Evolutionary conservation across 306 rosid species (phyloP).

Genomic region (Quercus engelmannii): DNA sequence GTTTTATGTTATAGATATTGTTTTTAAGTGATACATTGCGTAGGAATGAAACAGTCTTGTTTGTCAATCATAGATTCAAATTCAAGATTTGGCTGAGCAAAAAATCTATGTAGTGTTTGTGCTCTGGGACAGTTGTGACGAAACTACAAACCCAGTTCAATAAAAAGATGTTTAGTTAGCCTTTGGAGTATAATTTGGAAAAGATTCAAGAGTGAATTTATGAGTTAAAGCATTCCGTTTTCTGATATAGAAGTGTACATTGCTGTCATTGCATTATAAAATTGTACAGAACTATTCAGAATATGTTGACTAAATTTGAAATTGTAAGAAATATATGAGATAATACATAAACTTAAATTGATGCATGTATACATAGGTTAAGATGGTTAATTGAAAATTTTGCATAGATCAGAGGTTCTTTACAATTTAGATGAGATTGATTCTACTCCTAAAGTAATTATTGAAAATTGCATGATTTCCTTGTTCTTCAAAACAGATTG

Average conservation of each 20-base stretch:
- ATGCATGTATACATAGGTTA: not conserved
- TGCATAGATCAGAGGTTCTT: not conserved
- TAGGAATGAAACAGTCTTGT: not conserved
- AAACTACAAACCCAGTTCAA: not conserved
- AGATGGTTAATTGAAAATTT: not conserved
- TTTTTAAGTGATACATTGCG: not conserved
- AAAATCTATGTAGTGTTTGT: not conserved
- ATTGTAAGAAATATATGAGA: not conserved
- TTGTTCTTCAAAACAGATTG: not conserved
- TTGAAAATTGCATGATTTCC: not conserved
- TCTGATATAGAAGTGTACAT: not conserved
- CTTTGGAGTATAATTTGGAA: not conserved
- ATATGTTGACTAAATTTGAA: too few relatives aligned
- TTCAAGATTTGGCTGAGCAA: not conserved
- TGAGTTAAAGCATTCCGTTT: too few relatives aligned
- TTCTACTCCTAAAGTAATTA: not conserved
- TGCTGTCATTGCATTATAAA: not conserved
- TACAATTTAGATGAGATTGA: not conserved
- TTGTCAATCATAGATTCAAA: not conserved
- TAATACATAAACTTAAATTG: too few relatives aligned
- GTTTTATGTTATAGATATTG: not conserved
- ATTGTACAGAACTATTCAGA: not conserved
- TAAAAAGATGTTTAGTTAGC: not conserved
- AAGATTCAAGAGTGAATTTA: not conserved
- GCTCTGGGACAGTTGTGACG: not conserved